Percentiles rank a stretch among this genome's conserved stretches.
Conservation (phyloP, 768 basidiomycete genomes). For the Filobasidium floriforme region DNA sequence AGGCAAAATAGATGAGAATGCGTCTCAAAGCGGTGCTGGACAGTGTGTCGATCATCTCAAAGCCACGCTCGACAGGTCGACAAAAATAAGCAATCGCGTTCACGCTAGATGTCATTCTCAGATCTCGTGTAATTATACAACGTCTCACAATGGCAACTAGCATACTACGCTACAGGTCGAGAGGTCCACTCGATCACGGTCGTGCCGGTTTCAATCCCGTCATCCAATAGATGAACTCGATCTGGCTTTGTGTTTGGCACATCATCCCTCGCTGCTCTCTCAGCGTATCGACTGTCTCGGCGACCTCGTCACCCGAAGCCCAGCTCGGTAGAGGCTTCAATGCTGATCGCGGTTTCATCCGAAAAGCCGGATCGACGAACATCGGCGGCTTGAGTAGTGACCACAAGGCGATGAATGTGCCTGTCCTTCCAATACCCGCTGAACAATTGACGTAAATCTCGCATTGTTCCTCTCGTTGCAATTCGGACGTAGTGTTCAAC, state of each 20-base stretch:
- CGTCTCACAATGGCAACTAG: background rate
- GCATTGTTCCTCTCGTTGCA: conserved; percentile 24
- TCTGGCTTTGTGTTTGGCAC: conserved; percentile 36
- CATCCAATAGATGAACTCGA: conserved; percentile 32
- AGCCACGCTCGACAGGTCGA: too few species aligned
- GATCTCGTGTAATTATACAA: background rate
- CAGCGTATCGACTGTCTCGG: conserved; percentile 35
- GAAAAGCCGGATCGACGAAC: background rate
- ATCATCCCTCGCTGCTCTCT: conserved; percentile 38
- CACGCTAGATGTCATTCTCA: background rate
- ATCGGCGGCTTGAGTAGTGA: conserved; percentile 29
- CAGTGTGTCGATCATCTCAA: too few species aligned
- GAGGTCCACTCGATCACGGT: background rate
- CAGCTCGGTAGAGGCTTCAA: conserved; percentile 31
- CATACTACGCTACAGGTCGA: background rate
- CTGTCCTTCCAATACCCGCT: conserved; percentile 45
- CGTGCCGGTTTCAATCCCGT: background rate
- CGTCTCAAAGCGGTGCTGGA: too few species aligned
- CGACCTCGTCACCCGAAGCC: conserved; percentile 30
- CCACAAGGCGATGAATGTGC: conserved; percentile 43
- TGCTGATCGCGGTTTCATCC: conserved; percentile 22
- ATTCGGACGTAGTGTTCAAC: conserved; percentile 23
- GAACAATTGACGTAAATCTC: conserved; percentile 45
- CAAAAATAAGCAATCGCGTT: too few species aligned
- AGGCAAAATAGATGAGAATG: too few species aligned